Base-by-base conservation (phyloP, 2,329 filamentous ascomycete species). In the Xylaria multiplex region DNA sequence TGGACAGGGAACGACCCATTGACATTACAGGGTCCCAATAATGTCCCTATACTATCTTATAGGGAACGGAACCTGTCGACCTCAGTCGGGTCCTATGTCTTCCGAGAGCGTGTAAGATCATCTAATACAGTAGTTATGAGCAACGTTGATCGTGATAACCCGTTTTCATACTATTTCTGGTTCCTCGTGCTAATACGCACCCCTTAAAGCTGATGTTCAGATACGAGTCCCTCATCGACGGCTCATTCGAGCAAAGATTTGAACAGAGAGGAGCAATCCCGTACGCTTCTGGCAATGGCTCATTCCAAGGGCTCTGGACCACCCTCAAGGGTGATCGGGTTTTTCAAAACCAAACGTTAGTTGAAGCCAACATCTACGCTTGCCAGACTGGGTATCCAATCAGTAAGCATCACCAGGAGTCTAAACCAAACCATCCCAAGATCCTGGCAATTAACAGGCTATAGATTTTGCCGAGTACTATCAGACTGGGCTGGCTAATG, bases 331-430 rank as follows among this genome's bases (percentile, higher is more conserved):
- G 65, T 1, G 43, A 43, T 14, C 63, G 65, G 13, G 27, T 68
- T 32, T 70, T 68, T 22, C 45, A 61, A 57, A 68, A 66, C 32
- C 16, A 66, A 22, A 70, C 68, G 1, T 27, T 68, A 24, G 49
- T 70, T 35, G 49, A 14, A 11, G 42, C 54, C 27, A 68, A 32
- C 37, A 54, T 32, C 24, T 70, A 68, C 22, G 55, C 63, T 32
- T 70, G 68, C 59, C 27, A 64, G 8, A 70, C 68, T 14, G 68
- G 68, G 27, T 54, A 68, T 42, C 56, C 68, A 19, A n/a, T 57
- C 11, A 30, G 68, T 70, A 54, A 58, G 65, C n/a, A 14, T 13
- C 16, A n/a, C 50, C 27, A 5, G 37, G 14, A 14, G 37, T 40
- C 37, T 40, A 14, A 40, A 5, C 4, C 5, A 40, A 40, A 40